These are phyloP conservation scores for Coemansia sp. DNA, from an alignment of 192 early-diverging fungal species.

Conservation along the genomic window DNA sequence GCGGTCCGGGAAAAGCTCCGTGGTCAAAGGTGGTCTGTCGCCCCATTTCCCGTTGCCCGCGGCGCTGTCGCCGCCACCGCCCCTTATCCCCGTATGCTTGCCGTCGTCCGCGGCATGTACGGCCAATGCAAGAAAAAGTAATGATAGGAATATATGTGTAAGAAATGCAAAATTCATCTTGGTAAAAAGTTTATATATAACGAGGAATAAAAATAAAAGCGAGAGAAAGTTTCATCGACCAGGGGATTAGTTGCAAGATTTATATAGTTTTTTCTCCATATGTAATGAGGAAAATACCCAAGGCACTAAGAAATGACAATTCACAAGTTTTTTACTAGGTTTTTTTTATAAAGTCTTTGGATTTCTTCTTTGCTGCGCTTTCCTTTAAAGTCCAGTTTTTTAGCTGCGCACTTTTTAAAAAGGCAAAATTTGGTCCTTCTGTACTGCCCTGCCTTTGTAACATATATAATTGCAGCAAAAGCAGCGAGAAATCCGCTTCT, in stretches of 20 bases:
- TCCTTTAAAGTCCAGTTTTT: too few relatives aligned
- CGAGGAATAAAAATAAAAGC: neutral
- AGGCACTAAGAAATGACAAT: too few relatives aligned
- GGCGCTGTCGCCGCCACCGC: too few relatives aligned
- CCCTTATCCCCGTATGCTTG: neutral
- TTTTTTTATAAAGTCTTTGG: neutral
- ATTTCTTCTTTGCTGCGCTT: neutral
- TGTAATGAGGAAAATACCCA: neutral
- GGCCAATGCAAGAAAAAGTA: neutral
- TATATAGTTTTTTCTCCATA: neutral
- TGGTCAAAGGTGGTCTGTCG: too few relatives aligned
- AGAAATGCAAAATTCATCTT: neutral
- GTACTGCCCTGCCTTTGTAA: neutral
- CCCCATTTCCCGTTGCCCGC: too few relatives aligned
- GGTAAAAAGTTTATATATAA: neutral
- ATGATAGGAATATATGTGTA: neutral
- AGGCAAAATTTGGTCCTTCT: neutral
- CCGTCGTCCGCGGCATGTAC: neutral
- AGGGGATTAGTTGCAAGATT: too few relatives aligned
- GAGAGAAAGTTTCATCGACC: too few relatives aligned
- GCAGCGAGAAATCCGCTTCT: too few relatives aligned
- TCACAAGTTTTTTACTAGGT: neutral
- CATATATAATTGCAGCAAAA: too few relatives aligned
- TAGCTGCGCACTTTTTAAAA: neutral
- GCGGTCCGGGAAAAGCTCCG: too few relatives aligned